Conservation (phyloP, 805 yeast genomes). For the Sugiyamaella mastotermitis region DNA sequence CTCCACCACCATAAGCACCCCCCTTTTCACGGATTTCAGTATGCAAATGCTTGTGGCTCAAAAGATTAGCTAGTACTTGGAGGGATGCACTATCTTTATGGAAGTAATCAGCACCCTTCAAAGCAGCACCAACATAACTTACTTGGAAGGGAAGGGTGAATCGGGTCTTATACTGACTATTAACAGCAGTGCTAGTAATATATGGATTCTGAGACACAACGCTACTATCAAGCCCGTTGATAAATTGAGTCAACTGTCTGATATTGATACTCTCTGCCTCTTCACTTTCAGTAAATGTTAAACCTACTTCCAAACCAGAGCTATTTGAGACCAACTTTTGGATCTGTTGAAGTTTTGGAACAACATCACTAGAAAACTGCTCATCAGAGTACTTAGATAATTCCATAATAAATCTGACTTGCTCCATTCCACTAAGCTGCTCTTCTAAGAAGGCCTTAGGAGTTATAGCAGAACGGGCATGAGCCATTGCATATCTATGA, state of each 20-base stretch:
- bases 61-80: conserved; percentile 71
- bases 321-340: conserved; percentile 17
- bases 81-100: conserved; percentile 77
- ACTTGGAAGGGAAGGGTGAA: conserved; percentile 83
- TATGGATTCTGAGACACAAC: conserved; percentile 8
- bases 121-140: conserved; percentile 67
- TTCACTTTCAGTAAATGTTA: conserved; percentile 34
- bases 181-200: conserved; percentile 7
- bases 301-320: conserved; percentile 17
- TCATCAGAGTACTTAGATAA: conserved; percentile 48
- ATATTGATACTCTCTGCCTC: conserved; percentile 49
- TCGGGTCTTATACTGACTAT: conserved; percentile 34
- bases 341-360: conserved; percentile 50
- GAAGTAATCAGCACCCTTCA: conserved; percentile 59
- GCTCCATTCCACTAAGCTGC: conserved; percentile 65
- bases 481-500: conserved; percentile 71
- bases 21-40: conserved; percentile 90
- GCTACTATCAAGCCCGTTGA: conserved; percentile 3
- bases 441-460: conserved; percentile 57
- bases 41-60: conserved; percentile 80
- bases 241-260: conserved; percentile 24
- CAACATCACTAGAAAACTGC: conserved; percentile 44
- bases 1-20: conserved; percentile 98
- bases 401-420: conserved; percentile 61
- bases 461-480: conserved; percentile 62